Evolutionary conservation across 768 basidiomycete species (phyloP).

Genomic region (Daedaleopsis sinensis): DNA sequence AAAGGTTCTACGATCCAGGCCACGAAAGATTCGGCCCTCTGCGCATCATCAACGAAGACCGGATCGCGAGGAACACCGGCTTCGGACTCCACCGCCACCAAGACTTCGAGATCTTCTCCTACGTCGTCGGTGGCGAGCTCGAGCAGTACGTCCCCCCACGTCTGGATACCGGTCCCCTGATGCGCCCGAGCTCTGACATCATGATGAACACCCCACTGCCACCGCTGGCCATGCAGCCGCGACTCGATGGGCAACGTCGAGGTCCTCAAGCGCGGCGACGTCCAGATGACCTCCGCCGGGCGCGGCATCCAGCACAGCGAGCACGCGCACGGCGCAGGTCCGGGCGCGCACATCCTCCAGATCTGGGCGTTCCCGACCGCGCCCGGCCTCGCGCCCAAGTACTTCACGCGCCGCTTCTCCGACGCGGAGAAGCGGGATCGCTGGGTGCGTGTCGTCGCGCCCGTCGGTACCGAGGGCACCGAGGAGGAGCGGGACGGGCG

Average conservation of each 20-base stretch:
- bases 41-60: slow-evolving; percentile 92
- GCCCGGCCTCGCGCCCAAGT: slow-evolving; percentile 65
- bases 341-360: slow-evolving; percentile 61
- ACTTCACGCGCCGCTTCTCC: slow-evolving; percentile 85
- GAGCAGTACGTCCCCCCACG: slow-evolving; percentile 63
- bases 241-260: slow-evolving; percentile 94
- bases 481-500: slow-evolving; percentile 59
- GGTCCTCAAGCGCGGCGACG: slow-evolving; percentile 82
- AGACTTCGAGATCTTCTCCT: slow-evolving; percentile 92
- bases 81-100: slow-evolving; percentile 86
- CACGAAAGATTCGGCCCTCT: slow-evolving; percentile 72
- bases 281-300: slow-evolving; percentile 92
- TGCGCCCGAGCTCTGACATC: not conserved
- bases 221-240: slow-evolving; percentile 61
- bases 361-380: slow-evolving; percentile 65
- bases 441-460: slow-evolving; percentile 78
- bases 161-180: not conserved
- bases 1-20: slow-evolving; percentile 56
- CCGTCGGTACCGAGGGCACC: slow-evolving; percentile 61
- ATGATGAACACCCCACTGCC: too few relatives aligned
- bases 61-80: slow-evolving; percentile 71
- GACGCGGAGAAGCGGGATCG: slow-evolving; percentile 81
- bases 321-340: slow-evolving; percentile 51
- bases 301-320: slow-evolving; percentile 89
- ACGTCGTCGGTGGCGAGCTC: slow-evolving; percentile 76